These are phyloP conservation scores for Backusella tarrabulga DNA, from an alignment of 192 early-diverging fungal genomes.

Conservation along the genomic window DNA sequence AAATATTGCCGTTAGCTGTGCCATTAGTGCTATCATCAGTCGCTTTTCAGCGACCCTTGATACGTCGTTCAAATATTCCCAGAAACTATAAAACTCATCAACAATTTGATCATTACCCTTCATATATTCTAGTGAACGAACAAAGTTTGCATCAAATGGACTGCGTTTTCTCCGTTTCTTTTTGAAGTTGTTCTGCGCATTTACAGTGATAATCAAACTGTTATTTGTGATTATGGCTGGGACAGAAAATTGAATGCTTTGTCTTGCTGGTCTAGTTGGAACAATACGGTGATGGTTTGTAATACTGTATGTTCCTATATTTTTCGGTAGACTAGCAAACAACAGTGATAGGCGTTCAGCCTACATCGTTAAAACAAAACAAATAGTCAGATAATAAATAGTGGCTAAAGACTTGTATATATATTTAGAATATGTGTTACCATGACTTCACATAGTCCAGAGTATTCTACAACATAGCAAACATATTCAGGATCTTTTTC, in stretches of 20 bases:
- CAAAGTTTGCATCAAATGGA: conserved; percentile 34
- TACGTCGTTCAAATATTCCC: conserved; percentile 40
- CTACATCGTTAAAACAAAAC: neutral
- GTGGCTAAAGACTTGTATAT: neutral
- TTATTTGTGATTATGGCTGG: conserved; percentile 37
- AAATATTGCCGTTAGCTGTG: conserved; percentile 37
- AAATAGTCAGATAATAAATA: neutral
- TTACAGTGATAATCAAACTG: conserved; percentile 29
- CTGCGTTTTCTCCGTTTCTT: conserved; percentile 36
- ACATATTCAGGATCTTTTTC: conserved; percentile 41
- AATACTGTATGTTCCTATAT: conserved; percentile 29
- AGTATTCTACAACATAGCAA: conserved; percentile 40
- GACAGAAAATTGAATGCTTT: conserved; percentile 30
- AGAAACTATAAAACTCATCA: conserved; percentile 39
- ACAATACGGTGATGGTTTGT: conserved; percentile 25
- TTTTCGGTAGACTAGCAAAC: conserved; percentile 36
- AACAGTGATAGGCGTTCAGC: conserved; percentile 32
- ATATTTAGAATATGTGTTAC: conserved; percentile 1
- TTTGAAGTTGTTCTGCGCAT: conserved; percentile 31
- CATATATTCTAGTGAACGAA: conserved; percentile 23
- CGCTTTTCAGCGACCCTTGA: conserved; percentile 36
- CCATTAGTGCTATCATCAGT: conserved; percentile 32
- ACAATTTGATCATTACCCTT: conserved; percentile 16
- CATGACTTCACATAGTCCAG: conserved; percentile 41
- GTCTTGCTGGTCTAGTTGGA: conserved; percentile 23